Percentiles rank a stretch among this genome's conserved stretches.
Conservation (phyloP, 192 early-diverging fungal genomes). For the Glomus cerebriforme region DNA sequence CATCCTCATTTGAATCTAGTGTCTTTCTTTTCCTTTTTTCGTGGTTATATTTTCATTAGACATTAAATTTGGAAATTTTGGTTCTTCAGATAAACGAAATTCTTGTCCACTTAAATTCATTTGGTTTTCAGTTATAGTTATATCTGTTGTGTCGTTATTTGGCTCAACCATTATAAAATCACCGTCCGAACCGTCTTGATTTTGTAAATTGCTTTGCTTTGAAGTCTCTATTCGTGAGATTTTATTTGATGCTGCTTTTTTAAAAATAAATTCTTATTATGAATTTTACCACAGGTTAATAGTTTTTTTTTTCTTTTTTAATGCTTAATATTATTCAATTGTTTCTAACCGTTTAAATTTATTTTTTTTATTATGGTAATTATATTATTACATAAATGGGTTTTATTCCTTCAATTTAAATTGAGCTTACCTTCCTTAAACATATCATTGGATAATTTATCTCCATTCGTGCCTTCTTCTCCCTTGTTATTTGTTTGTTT, state of each 20-base stretch:
- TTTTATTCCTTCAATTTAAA: background rate
- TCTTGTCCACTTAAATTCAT: background rate
- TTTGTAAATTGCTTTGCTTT: background rate
- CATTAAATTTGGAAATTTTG: background rate
- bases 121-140: background rate
- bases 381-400: too few species aligned
- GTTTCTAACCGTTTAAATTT: too few species aligned
- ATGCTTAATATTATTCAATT: too few species aligned
- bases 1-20: background rate
- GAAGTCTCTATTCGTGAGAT: background rate
- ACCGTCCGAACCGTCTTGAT: background rate
- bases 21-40: background rate
- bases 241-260: background rate
- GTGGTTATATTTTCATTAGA: background rate
- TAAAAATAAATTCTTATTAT: too few species aligned
- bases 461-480: background rate
- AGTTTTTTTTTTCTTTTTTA: too few species aligned
- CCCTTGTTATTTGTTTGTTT: background rate
- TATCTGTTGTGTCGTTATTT: background rate
- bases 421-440: background rate
- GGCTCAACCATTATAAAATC: background rate
- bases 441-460: background rate
- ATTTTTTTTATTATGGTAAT: too few species aligned
- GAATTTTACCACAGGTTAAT: too few species aligned
- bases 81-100: background rate